A percentile compares a stretch with the other conserved stretches of the same genome.
These are phyloP conservation scores for Escovopsis sp. DNA, from an alignment of 2,329 filamentous ascomycete species.

Conservation along the genomic window DNA sequence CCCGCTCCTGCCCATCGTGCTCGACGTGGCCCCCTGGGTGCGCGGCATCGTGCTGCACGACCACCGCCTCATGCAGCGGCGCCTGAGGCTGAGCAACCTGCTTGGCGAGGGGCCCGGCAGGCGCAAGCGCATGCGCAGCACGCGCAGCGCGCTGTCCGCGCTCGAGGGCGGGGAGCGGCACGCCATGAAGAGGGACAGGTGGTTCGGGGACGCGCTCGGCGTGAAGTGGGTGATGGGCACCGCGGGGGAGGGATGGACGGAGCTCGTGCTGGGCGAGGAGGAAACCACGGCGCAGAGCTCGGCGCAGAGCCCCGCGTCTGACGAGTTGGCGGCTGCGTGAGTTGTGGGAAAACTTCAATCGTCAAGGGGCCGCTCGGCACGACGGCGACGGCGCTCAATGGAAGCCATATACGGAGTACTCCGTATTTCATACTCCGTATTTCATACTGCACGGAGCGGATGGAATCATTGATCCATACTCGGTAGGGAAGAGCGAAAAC, in stretches of 20 bases:
- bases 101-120: constrained; percentile 43
- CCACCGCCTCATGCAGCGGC: constrained; percentile 51
- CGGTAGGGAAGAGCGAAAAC: no score
- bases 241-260: constrained; percentile 30
- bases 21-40: constrained; percentile 83
- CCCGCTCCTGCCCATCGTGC: constrained; percentile 45
- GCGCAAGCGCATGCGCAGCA: constrained; percentile 47
- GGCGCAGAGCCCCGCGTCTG: constrained; percentile 2
- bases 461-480: no score
- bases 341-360: neutral
- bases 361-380: no score
- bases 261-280: constrained; percentile 9
- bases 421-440: no score
- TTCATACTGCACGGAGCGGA: no score
- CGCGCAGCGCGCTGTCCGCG: constrained; percentile 60
- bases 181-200: constrained; percentile 53
- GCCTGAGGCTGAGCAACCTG: constrained; percentile 46
- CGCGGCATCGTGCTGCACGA: constrained; percentile 72
- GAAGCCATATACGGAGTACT: neutral
- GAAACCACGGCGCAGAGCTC: constrained; percentile 2
- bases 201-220: constrained; percentile 52
- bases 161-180: constrained; percentile 58
- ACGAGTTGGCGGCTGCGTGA: neutral
- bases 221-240: constrained; percentile 51
- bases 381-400: neutral